phyloP scores from a whole-genome alignment of 495 filamentous ascomycete genomes.

The Gamarada debralockiae region DNA sequence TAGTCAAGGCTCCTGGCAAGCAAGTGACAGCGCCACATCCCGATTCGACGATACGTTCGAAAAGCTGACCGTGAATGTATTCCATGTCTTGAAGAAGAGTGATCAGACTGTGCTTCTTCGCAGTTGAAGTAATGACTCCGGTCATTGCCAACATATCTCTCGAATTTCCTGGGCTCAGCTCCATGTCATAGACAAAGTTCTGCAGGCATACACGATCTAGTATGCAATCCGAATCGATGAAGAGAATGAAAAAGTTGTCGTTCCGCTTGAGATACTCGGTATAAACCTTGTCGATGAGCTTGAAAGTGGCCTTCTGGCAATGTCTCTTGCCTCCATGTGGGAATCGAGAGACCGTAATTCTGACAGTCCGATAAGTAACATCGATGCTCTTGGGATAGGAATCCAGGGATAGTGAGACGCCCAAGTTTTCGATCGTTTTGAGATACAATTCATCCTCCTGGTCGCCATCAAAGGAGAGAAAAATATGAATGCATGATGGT shows the following conservation, averaged over 20 bases:
- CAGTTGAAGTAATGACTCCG: conserved; percentile 94
- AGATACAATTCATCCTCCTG: conserved; percentile 86
- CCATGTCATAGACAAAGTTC: conserved; percentile 99
- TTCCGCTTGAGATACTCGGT: conserved; percentile 81
- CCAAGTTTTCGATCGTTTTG: conserved; percentile 82
- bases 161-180: conserved; percentile 89
- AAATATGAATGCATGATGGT: conserved; percentile 88
- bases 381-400: conserved; percentile 89
- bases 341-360: conserved; percentile 91
- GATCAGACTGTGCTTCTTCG: conserved; percentile 81
- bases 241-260: conserved; percentile 92
- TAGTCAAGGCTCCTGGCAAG: conserved; percentile 90
- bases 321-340: conserved; percentile 90
- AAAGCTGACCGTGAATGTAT: conserved; percentile 95
- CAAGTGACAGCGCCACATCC: conserved; percentile 94
- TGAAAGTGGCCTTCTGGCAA: conserved; percentile 93
- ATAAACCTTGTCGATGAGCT: conserved; percentile 92
- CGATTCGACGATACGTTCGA: conserved; percentile 95
- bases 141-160: conserved; percentile 98
- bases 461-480: conserved; percentile 93
- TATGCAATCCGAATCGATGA: conserved; percentile 98
- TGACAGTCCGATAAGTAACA: conserved; percentile 72
- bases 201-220: conserved; percentile 89
- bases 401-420: conserved; percentile 72
- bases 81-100: conserved; percentile 97